phyloP scores from a whole-genome alignment of 352 stramenopile genomes.

The Globisporangium okanoganense region DNA sequence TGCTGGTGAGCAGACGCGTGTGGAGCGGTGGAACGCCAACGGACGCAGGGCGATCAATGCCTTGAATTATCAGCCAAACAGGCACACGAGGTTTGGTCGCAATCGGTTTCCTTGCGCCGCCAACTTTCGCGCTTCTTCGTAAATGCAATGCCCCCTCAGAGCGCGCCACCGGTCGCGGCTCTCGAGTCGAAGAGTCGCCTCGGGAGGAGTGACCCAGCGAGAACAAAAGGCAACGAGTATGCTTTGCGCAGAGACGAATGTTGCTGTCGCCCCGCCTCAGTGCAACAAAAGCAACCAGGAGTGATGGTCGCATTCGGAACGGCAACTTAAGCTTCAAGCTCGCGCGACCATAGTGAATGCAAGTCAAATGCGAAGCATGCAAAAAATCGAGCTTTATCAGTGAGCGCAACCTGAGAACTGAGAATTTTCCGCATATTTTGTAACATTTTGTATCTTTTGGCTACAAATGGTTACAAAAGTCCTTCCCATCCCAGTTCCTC shows the following conservation, averaged over 20 bases:
- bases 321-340: conserved; percentile 11
- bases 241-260: too few relatives aligned
- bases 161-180: neutral
- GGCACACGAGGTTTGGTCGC: too few relatives aligned
- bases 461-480: neutral
- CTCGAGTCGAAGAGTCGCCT: conserved; percentile 5
- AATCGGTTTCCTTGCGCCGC: neutral
- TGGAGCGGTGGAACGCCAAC: neutral
- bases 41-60: too few relatives aligned
- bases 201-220: neutral
- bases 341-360: neutral
- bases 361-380: neutral
- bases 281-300: neutral
- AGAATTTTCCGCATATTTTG: conserved; percentile 3
- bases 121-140: neutral
- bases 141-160: neutral
- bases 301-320: conserved; percentile 5
- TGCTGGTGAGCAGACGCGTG: neutral
- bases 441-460: conserved; percentile 9
- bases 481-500: too few relatives aligned
- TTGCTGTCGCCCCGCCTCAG: conserved; percentile 6
- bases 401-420: neutral
- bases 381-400: neutral
- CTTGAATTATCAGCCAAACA: too few relatives aligned
- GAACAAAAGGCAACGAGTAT: conserved; percentile 10